phyloP scores from a whole-genome alignment of 139 green algal species.

The Closterium sp. region DNA sequence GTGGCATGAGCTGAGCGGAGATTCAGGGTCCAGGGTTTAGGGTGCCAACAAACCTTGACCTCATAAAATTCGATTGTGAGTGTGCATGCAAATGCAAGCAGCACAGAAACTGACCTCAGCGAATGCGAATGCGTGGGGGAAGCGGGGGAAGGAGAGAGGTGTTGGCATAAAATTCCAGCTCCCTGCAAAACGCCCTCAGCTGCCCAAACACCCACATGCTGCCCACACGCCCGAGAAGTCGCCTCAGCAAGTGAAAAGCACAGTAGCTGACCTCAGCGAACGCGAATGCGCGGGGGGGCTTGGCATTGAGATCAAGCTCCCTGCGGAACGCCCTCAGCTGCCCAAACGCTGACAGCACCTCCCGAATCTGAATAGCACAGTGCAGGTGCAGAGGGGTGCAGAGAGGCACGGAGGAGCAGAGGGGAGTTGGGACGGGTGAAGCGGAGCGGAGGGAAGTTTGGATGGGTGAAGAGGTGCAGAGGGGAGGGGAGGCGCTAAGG shows the following conservation, averaged over 20 bases:
- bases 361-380: background rate
- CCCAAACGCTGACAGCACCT: slow-evolving; percentile 48
- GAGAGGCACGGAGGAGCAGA: background rate
- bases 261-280: background rate
- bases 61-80: no score
- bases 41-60: no score
- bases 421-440: background rate
- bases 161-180: slow-evolving; percentile 5
- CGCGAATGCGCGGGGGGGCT: slow-evolving; percentile 9
- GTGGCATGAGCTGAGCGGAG: no score
- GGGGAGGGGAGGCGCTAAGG: background rate
- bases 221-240: no score
- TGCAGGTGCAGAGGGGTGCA: background rate
- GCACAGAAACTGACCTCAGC: no score
- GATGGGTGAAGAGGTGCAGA: background rate
- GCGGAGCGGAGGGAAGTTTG: background rate
- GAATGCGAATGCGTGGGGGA: slow-evolving; percentile 1
- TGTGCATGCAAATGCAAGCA: no score
- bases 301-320: slow-evolving; percentile 13
- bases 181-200: slow-evolving; percentile 24
- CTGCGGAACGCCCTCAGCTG: slow-evolving; percentile 36
- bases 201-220: no score
- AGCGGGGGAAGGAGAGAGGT: no score
- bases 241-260: no score
- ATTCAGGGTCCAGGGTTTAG: no score